phyloP scores from a whole-genome alignment of 345 rosid species.

The Bruguiera gymnorhiza region DNA sequence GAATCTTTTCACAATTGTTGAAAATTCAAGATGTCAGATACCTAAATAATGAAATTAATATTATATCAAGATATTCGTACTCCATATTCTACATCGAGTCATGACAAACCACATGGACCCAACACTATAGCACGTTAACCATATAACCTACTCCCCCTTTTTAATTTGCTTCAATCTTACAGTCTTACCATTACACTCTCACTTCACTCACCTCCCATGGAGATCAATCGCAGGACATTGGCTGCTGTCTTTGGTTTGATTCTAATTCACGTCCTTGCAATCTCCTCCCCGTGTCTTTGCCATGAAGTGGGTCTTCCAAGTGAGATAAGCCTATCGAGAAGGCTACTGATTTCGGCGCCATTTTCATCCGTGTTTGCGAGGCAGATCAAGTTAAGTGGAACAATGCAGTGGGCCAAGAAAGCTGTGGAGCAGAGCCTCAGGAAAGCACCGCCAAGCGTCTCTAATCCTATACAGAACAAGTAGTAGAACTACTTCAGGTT shows the following conservation, averaged over 20 bases:
- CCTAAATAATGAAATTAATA: not conserved
- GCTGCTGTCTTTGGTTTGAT: slow-evolving; percentile 21
- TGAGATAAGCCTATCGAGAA: slow-evolving; percentile 18
- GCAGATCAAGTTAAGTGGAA: slow-evolving; percentile 14
- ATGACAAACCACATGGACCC: slow-evolving; percentile 28
- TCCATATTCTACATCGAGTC: not conserved
- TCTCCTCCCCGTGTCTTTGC: slow-evolving; percentile 22
- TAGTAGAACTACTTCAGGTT: not conserved
- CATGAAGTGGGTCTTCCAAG: not conserved
- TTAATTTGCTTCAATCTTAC: slow-evolving; percentile 2
- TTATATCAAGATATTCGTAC: not conserved
- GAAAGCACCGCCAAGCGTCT: slow-evolving; percentile 46
- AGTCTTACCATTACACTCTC: not conserved
- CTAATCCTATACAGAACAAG: slow-evolving; percentile 60
- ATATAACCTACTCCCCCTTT: slow-evolving; percentile 13
- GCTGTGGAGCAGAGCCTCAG: slow-evolving; percentile 53
- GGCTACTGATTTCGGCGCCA: slow-evolving; percentile 12
- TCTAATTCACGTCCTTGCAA: slow-evolving; percentile 17
- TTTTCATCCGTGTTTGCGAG: slow-evolving; percentile 18
- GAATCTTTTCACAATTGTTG: too few relatives aligned
- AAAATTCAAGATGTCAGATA: not conserved
- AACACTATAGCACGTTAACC: slow-evolving; percentile 23
- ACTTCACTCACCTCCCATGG: slow-evolving; percentile 17
- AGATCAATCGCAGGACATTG: slow-evolving; percentile 24
- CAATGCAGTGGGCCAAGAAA: slow-evolving; percentile 38